Evolutionary conservation across 148 eudicot genomes (phyloP), one percentile per base, ranked within the genome.

Genomic region (Agrostemma githago): DNA sequence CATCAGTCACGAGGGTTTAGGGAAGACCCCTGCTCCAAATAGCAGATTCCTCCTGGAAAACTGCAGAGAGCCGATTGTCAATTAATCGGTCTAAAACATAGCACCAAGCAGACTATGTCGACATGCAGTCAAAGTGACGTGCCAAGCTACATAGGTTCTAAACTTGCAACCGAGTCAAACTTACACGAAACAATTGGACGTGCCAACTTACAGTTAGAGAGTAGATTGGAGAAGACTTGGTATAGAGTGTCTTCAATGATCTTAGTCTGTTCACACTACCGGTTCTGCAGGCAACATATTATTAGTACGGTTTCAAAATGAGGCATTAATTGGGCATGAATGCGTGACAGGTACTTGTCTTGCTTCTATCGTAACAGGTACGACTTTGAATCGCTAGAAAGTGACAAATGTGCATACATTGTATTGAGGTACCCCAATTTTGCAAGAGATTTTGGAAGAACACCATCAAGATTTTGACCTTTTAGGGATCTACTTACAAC

Each of bases 161-260:
- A 10, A 68, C 20, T 15, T 16, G 53, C 15, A 16, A 38, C 66
- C 26, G 71, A 77, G 87, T 85, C 63, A 10, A 0, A 42, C 21
- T n/a, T 26, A 10, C 44, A 15, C 8, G 71, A 0, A 21, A 62
- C 6, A 34, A 61, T 44, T 17, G 54, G 42, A 26, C 39, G 65
- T 61, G 51, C 65, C 21, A 3, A 16, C 74, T 81, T 87, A 89
- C 98, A 86, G 78, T 87, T 79, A 96, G 78, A 75, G 92, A 82
- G 71, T 96, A 86, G 71, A 96, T 95, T 58, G 99, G 99, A 53
- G 99, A 89, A 2, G 92, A 89, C 83, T 96, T 96, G 68, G 99
- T 96, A 34, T 84, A 89, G 57, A 96, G 89, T 70, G 96, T 90
- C 91, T 84, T 92, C 83, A 90, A 80, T 40, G 96, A 90, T 83